phyloP scores from a whole-genome alignment of 257 asterid species.

The Mitragyna speciosa region DNA sequence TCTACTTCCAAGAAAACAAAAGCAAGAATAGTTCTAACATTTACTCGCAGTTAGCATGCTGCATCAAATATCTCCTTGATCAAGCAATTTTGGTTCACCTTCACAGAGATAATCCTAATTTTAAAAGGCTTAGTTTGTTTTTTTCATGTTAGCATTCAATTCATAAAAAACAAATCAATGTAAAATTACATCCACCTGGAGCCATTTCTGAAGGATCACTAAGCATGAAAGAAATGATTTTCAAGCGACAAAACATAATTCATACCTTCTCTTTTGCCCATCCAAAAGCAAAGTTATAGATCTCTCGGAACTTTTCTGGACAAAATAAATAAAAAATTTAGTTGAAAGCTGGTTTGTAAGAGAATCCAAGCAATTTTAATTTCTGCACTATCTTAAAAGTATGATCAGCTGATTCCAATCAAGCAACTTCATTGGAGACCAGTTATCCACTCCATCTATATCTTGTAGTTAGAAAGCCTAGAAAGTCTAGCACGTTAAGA shows the following conservation, averaged over 20 bases:
- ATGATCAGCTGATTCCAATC: not conserved
- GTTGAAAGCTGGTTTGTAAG: not conserved
- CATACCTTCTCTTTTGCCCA: conserved; percentile 99
- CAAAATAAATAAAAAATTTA: conserved; percentile 22
- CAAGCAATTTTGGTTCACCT: not conserved
- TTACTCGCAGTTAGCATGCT: not conserved
- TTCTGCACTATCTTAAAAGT: not conserved
- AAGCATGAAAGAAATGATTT: not conserved
- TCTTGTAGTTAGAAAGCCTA: not conserved
- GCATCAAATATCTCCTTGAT: not conserved
- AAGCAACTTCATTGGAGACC: not conserved
- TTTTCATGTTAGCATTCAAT: not conserved
- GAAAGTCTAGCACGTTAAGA: not conserved
- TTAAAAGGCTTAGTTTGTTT: not conserved
- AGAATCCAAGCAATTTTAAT: not conserved
- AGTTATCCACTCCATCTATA: not conserved
- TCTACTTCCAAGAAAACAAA: too few species aligned
- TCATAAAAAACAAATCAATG: not conserved
- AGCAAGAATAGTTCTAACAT: too few species aligned
- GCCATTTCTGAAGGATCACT: not conserved
- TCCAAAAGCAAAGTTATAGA: conserved; percentile 93
- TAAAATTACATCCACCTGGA: not conserved
- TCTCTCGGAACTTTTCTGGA: conserved; percentile 87
- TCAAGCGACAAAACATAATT: not conserved
- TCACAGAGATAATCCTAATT: not conserved